Conservation (phyloP, 345 rosid genomes). For the Salix caprea region DNA sequence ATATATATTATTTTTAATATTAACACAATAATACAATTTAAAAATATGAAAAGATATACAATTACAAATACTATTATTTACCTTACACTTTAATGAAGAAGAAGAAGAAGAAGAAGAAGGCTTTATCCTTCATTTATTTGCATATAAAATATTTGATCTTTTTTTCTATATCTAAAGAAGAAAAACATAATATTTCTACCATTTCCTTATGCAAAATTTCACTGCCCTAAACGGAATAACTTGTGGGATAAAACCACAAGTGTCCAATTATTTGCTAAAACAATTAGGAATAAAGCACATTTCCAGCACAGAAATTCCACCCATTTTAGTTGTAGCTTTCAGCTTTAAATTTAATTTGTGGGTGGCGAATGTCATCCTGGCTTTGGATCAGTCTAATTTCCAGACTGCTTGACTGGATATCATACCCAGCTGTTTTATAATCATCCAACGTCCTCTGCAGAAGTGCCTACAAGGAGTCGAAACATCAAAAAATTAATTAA, state of each 20-base stretch:
- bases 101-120: neutral
- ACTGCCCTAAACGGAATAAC: no score
- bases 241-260: no score
- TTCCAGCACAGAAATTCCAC: neutral
- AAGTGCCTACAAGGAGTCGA: conserved; percentile 49
- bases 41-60: no score
- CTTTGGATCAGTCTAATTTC: conserved; percentile 92
- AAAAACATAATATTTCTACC: no score
- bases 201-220: no score
- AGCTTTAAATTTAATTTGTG: conserved; percentile 49
- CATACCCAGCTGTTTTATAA: conserved; percentile 52
- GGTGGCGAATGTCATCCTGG: conserved; percentile 82
- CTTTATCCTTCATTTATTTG: neutral
- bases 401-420: conserved; percentile 71
- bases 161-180: no score
- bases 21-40: no score
- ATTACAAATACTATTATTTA: no score
- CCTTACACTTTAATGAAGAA: neutral
- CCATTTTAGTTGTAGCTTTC: conserved; percentile 34
- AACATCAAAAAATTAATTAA: conserved; percentile 2
- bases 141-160: no score
- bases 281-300: neutral
- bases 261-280: no score
- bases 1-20: no score
- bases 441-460: conserved; percentile 72